These are phyloP conservation scores for Herpetomonas tarakana DNA, from an alignment of 208 protist species.

Conservation along the genomic window DNA sequence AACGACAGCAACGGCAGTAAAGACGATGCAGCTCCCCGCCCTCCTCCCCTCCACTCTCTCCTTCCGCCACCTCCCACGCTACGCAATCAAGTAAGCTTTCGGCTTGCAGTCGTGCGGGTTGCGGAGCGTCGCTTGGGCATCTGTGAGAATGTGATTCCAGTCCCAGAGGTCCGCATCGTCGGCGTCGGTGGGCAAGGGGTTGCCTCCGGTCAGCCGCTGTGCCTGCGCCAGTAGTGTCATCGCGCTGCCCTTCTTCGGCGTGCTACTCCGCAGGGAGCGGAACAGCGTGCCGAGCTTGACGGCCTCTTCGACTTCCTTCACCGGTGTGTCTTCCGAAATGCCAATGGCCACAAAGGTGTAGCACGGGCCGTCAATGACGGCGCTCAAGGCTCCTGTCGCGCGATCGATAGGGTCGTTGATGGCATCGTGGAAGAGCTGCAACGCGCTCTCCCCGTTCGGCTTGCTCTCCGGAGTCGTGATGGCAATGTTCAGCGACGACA, in stretches of 20 bases:
- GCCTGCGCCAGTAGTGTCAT: conserved; percentile 10
- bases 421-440: conserved; percentile 2
- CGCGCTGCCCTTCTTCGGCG: conserved; percentile 3
- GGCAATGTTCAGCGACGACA: conserved; percentile 28
- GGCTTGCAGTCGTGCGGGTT: conserved; percentile 28
- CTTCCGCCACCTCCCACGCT: too few species aligned
- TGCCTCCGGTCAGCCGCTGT: not conserved
- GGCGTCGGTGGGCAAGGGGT: not conserved
- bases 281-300: not conserved
- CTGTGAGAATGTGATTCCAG: conserved; percentile 27
- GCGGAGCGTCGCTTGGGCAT: conserved; percentile 36
- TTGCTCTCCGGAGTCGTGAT: conserved; percentile 21
- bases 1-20: too few species aligned
- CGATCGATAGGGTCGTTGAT: not conserved
- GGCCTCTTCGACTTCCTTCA: not conserved
- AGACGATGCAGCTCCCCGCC: too few species aligned
- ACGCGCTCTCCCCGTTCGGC: not conserved
- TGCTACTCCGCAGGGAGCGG: not conserved
- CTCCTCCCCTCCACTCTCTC: too few species aligned
- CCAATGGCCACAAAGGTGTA: conserved; percentile 1
- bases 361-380: conserved; percentile 5
- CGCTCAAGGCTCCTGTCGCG: conserved; percentile 1
- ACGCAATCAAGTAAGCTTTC: conserved; percentile 21
- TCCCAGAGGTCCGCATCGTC: conserved; percentile 9
- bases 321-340: not conserved